Base-by-base conservation (phyloP, 768 basidiomycete genomes). In the Gautieria morchelliformis region DNA sequence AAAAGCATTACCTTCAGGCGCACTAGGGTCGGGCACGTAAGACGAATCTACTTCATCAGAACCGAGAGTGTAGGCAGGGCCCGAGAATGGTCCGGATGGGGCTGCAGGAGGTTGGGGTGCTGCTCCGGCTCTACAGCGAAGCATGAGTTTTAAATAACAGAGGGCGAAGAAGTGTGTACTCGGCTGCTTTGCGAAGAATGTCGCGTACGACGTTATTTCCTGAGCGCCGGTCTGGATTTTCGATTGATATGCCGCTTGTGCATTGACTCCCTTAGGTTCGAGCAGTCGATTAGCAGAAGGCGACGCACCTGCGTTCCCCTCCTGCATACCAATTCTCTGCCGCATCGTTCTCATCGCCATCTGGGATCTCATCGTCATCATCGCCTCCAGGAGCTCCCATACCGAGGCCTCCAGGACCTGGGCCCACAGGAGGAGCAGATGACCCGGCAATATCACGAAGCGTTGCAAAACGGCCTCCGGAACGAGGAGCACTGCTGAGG, bases 261-360 rank as follows among this genome's bases (percentile, higher is more conserved):
- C 37, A 24, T 20, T 10, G 11, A 51, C 17, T 4, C 15, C 27
- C 7, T 24, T 6, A 20, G 17, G 45, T 32, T 32, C 37, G 47
- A 11, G 51, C 15, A 50, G 35, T 12, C 7, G 37, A 15, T 32
- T 45, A 9, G 45, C 15, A 8, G 20, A 9, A 11, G 19, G 15
- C 5, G 24, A 52, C 67, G 33, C 35, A 89, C 93, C 92, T 93
- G 66, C 90, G 76, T 68, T 95, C 95, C 0, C 95, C 95, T n/a
- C 95, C 95, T 3, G 95, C 86, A 69, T 91, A 98, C 78, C 85
- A 89, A 62, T 77, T 84, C 63, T 89, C 82, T 1, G 75, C 72
- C 17, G 78, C 77, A 37, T 76, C 75, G 5, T 71, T 72, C 44
- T 77, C 75, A 8, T 69, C 71, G 7, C 74, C 74, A 39, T 78